Base-by-base conservation (phyloP, 768 basidiomycete species). In the Kwoniella bestiolae region DNA sequence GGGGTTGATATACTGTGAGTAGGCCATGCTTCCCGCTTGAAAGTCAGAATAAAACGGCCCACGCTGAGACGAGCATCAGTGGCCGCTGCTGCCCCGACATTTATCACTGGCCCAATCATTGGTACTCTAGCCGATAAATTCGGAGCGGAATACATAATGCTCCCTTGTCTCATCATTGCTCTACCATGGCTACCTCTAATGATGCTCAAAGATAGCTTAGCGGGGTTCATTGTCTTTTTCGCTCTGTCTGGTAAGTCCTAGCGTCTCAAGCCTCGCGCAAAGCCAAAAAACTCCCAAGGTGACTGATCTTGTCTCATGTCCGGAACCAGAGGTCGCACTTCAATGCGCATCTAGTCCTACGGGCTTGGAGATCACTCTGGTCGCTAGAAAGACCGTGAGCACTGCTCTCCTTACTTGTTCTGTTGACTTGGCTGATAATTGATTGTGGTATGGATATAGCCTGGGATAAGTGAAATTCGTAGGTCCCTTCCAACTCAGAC, bases 391-490 rank as follows among this genome's bases (percentile, higher is more conserved):
- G 23, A 63, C 56, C 5, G 70, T 69, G 23, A 59, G 63, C 59
- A 51, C 23, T 51, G 25, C 25, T 51, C 7, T 7, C 29, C 49
- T 26, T n/a, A n/a, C n/a, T 26, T 26, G 6, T 12, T 47, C 18
- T n/a, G n/a, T n/a, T n/a, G n/a, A n/a, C n/a, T n/a, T n/a, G n/a
- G n/a, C n/a, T n/a, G n/a, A n/a, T n/a, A n/a, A n/a, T n/a, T n/a
- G n/a, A n/a, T n/a, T n/a, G n/a, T n/a, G n/a, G n/a, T n/a, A n/a
- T n/a, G n/a, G n/a, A n/a, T n/a, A n/a, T n/a, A 55, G 52, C 46
- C 29, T 35, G 71, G 73, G 7, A 70, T 72, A 21, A 64, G 74
- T 25, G 74, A 75, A 58, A 75, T 75, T 26, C 73, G 67, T 65
- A 50, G 60, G 63, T 64, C 1, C 2, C 50, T 26, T 12, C 51